These are phyloP conservation scores for Zizania palustris DNA, from an alignment of 202 grass and related monocot genomes.

Conservation along the genomic window DNA sequence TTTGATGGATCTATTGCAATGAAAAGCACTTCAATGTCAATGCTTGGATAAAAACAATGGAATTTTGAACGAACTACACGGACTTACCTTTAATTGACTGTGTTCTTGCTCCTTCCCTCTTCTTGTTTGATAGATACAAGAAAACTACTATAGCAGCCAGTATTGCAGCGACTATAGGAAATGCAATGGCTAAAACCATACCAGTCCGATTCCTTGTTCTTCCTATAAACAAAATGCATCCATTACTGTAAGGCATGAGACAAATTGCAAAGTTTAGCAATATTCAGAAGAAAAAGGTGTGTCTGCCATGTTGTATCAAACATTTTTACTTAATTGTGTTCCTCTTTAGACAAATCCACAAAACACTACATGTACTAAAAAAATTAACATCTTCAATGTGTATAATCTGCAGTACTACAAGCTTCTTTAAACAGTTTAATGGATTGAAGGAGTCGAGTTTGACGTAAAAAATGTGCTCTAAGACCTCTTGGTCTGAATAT, in stretches of 20 bases:
- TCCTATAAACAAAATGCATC: constrained; percentile 36
- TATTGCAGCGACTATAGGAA: constrained; percentile 48
- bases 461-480: not conserved
- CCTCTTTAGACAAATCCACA: not conserved
- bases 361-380: not conserved
- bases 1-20: constrained; percentile 48
- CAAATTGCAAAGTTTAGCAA: not conserved
- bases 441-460: not conserved
- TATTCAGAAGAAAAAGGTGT: not conserved
- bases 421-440: not conserved
- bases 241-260: not conserved
- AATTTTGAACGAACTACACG: not conserved
- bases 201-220: constrained; percentile 29
- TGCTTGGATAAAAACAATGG: not conserved
- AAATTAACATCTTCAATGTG: not conserved
- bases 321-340: not conserved
- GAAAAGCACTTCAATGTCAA: constrained; percentile 11
- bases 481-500: not conserved
- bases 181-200: constrained; percentile 58
- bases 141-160: constrained; percentile 43
- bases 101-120: constrained; percentile 47
- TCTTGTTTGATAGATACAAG: constrained; percentile 50
- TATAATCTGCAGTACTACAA: not conserved
- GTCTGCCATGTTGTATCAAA: not conserved
- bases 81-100: constrained; percentile 48